Base-by-base conservation (phyloP, 208 protist genomes). In the Naegleria fowleri region DNA sequence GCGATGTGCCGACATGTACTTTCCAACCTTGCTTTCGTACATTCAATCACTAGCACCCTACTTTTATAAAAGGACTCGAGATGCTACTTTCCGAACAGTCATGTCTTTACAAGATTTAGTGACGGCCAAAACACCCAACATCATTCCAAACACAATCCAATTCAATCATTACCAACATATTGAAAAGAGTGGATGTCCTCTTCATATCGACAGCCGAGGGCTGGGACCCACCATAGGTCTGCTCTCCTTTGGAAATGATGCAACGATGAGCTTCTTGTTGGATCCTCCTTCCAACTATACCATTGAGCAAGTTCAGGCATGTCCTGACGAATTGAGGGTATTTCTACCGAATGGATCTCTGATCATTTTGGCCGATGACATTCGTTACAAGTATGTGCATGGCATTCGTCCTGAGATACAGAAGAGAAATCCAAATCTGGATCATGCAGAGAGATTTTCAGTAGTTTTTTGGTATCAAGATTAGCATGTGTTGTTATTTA, bases 381-480 rank as follows among this genome's bases (percentile, higher is more conserved):
- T 86, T 13, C 7, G 83, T 48, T 86, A 86, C 25, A 48, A 86
- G 25, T 86, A 48, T 40, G 39, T 86, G n/a, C 83, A 86, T 48
- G 83, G 83, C 29, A 86, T 86, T 29, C 39, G 40, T 1, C 6
- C 43, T 48, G 39, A 86, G 48, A 48, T 48, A 29, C 83, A 86
- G n/a, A 86, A 86, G 19, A 86, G 29, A 22, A 86, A 86, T 86
- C 19, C 13, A 84, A 16, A 84, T 41, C 29, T 13, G 6, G 67
- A 79, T 79, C 67, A 79, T 79, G 16, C 67, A 79, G 83, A 86
- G 41, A 86, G 83, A 48, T 48, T 48, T 48, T 86, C 83, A 29
- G 40, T 86, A 0, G 83, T 86, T 5, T 86, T 86, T 86, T 86
- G 83, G 83, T 86, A 86, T 86, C 83, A 86, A 86, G 67, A 79